phyloP scores from a whole-genome alignment of 176 grass and related monocot species.

The Bolboschoenus planiculmis region DNA sequence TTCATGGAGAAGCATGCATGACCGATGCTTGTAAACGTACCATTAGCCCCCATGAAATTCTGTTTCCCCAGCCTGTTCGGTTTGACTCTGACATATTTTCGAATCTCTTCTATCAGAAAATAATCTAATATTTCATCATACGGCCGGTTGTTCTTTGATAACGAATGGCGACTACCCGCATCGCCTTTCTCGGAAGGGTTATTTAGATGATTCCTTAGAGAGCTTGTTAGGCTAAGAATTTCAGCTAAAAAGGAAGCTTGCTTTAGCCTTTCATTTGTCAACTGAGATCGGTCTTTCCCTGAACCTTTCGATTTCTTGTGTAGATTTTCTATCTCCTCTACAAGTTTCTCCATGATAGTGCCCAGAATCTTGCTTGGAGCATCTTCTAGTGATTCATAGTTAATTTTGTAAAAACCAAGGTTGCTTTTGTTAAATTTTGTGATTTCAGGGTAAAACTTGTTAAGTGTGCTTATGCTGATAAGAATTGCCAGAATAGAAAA shows the following conservation, averaged over 20 bases:
- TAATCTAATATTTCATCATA: constrained; percentile 24
- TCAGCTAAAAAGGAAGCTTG: constrained; percentile 22
- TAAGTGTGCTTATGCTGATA: constrained; percentile 20
- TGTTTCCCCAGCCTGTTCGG: constrained; percentile 39
- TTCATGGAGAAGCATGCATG: constrained; percentile 44
- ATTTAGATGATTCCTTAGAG: constrained; percentile 4
- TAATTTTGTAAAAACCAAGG: neutral
- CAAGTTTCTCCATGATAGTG: constrained; percentile 18
- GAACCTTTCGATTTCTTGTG: neutral
- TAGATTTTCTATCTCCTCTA: constrained; percentile 21
- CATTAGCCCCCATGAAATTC: constrained; percentile 45
- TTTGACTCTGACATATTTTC: constrained; percentile 34
- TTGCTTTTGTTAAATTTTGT: constrained; percentile 10
- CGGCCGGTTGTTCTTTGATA: constrained; percentile 13
- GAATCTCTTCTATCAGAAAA: constrained; percentile 44
- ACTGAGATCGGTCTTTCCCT: neutral
- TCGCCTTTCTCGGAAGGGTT: neutral
- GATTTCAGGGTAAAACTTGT: constrained; percentile 25
- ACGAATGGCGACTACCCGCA: too few species aligned
- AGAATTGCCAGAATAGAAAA: constrained; percentile 24
- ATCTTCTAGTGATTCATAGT: neutral
- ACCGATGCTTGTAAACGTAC: constrained; percentile 38
- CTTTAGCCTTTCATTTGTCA: constrained; percentile 23
- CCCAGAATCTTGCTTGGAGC: constrained; percentile 2
- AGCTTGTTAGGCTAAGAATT: constrained; percentile 23